Base-by-base conservation (phyloP, 129 eudicot genomes). In the Flaveria trinervia region DNA sequence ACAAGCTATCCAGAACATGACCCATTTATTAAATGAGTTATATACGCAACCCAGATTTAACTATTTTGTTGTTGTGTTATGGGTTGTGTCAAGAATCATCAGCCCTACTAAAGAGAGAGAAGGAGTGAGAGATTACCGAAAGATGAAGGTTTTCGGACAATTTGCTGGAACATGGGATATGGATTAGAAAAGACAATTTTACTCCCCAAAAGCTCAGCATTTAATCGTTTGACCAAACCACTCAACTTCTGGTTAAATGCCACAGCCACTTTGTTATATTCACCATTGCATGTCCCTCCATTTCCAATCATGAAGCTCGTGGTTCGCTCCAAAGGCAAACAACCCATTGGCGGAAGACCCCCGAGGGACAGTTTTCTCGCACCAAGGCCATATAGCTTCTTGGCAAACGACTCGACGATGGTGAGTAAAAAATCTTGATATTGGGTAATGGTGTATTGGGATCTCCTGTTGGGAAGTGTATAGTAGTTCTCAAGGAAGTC, bases 271-370 rank as follows among this genome's bases (percentile, higher is more conserved):
- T 46, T 78, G 55, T 92, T 92, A 46, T 92, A 89, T 0, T 39
- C 72, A 26, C 86, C 88, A 39, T 79, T 71, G 56, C 97, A 92
- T 0, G 26, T 80, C 65, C 80, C 81, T 1, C 87, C 88, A 43
- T 83, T 70, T 17, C 91, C 92, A 16, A 73, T 72, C 2, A 81
- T 7, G 10, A 80, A 57, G 22, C 77, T 82, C 13, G 87, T 82
- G 61, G 90, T 82, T 70, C 97, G 85, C 71, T 92, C 92, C 50
- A 92, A 56, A 15, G 97, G 97, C 88, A 92, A 76, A 67, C 97
- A 92, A 18, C 97, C 97, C 97, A 92, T 92, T 10, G 96, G 97
- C 70, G 96, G 96, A 52, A 92, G 90, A n/a, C 91, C 97, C 0
- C 90, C 88, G 10, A 92, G 68, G 12, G 90, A 85, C 17, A 92